phyloP scores from a whole-genome alignment of 2,329 filamentous ascomycete genomes.

The Colletotrichum sp. region DNA sequence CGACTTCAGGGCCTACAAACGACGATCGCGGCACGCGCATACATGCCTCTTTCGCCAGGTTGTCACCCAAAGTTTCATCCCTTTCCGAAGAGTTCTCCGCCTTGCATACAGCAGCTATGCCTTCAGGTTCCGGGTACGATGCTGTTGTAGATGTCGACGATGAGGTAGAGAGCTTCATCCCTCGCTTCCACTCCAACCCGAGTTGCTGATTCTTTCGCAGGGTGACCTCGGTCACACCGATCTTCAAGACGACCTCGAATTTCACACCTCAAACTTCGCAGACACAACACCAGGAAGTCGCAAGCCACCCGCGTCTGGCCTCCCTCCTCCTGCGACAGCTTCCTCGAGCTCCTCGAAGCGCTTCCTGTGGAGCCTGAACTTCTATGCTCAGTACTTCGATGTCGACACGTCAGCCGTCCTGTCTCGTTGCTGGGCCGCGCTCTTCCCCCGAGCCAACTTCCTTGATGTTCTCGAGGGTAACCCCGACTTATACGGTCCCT shows the following conservation, averaged over 20 bases:
- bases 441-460: slow-evolving; percentile 93
- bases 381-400: slow-evolving; percentile 98
- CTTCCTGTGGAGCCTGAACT: slow-evolving; percentile 89
- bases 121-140: slow-evolving; percentile 76
- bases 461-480: slow-evolving; percentile 97
- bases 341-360: slow-evolving; percentile 68
- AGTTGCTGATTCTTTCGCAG: slow-evolving; percentile 49
- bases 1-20: background rate
- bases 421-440: slow-evolving; percentile 83
- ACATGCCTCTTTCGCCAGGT: background rate
- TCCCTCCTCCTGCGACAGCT: slow-evolving; percentile 63
- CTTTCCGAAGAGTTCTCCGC: background rate
- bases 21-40: background rate
- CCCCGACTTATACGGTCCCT: slow-evolving; percentile 93
- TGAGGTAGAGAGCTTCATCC: slow-evolving; percentile 65
- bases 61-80: background rate
- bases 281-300: slow-evolving; percentile 57
- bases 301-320: slow-evolving; percentile 49
- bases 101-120: slow-evolving; percentile 53
- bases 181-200: background rate
- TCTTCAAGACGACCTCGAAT: slow-evolving; percentile 98
- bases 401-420: slow-evolving; percentile 93
- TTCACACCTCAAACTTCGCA: slow-evolving; percentile 90
- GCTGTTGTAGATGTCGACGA: slow-evolving; percentile 97
- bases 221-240: slow-evolving; percentile 98